phyloP scores from a whole-genome alignment of 352 stramenopile genomes.

The Globisporangium cylindrosporum region DNA sequence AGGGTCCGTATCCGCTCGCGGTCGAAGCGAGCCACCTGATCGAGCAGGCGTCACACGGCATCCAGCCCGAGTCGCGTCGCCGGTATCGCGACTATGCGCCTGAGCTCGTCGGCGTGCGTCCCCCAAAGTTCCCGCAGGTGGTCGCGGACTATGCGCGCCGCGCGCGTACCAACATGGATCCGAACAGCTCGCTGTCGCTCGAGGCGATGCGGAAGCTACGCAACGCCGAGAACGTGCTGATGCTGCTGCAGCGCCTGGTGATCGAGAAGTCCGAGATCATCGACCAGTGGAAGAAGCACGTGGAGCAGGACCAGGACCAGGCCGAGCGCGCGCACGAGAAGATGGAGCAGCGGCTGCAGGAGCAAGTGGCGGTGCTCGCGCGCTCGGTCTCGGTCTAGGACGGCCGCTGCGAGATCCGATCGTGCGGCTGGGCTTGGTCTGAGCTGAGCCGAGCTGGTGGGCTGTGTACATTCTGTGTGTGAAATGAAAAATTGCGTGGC shows the following conservation, averaged over 20 bases:
- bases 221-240: constrained; percentile 74
- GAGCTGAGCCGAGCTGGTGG: background rate
- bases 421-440: background rate
- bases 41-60: constrained; percentile 60
- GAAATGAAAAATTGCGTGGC: background rate
- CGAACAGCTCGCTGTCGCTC: constrained; percentile 46
- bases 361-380: constrained; percentile 61
- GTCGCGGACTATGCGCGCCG: constrained; percentile 47
- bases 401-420: background rate
- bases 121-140: constrained; percentile 47
- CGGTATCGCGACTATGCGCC: constrained; percentile 68
- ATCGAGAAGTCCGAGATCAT: constrained; percentile 83
- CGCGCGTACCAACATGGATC: constrained; percentile 30
- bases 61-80: constrained; percentile 74
- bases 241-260: constrained; percentile 78
- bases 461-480: constrained; percentile 5
- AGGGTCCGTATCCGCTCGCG: constrained; percentile 66
- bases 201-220: constrained; percentile 80
- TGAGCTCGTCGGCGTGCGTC: constrained; percentile 36
- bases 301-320: constrained; percentile 57
- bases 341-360: constrained; percentile 64
- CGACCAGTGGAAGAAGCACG: constrained; percentile 68
- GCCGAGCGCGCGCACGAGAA: constrained; percentile 55
- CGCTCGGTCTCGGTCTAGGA: constrained; percentile 51
- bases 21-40: constrained; percentile 76